These are phyloP conservation scores for Avena insularis DNA, from an alignment of 176 grass and related monocot genomes.

Conservation along the genomic window DNA sequence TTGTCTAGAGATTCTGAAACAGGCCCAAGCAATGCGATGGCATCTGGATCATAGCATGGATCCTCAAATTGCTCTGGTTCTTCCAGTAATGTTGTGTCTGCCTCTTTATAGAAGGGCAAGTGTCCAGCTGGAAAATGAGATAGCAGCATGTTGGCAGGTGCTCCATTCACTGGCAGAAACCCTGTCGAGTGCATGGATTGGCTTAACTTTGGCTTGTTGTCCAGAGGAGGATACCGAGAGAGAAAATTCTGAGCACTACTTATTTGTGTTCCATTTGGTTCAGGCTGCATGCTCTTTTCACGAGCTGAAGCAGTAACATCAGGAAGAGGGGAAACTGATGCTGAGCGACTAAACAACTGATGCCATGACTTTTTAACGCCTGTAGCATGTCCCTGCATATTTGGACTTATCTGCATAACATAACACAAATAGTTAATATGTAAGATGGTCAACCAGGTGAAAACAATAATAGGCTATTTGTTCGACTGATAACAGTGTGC, in stretches of 20 bases:
- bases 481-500: slow-evolving; percentile 5
- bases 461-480: slow-evolving; percentile 21
- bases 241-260: slow-evolving; percentile 56
- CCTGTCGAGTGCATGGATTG: slow-evolving; percentile 53
- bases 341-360: slow-evolving; percentile 78
- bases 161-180: slow-evolving; percentile 46
- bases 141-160: slow-evolving; percentile 17
- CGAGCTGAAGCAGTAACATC: slow-evolving; percentile 39
- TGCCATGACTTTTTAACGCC: slow-evolving; percentile 84
- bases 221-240: slow-evolving; percentile 58
- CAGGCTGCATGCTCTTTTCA: slow-evolving; percentile 49
- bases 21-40: slow-evolving; percentile 75
- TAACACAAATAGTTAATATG: slow-evolving; percentile 38
- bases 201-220: slow-evolving; percentile 49
- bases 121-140: slow-evolving; percentile 60
- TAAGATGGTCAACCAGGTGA: slow-evolving; percentile 31
- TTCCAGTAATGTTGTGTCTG: slow-evolving; percentile 52
- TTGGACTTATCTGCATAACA: slow-evolving; percentile 68
- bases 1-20: slow-evolving; percentile 79
- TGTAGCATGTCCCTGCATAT: slow-evolving; percentile 58
- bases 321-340: slow-evolving; percentile 66
- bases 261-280: slow-evolving; percentile 48
- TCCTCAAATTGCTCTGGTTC: slow-evolving; percentile 92
- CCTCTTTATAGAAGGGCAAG: slow-evolving; percentile 56
- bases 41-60: slow-evolving; percentile 83